Base-by-base conservation (phyloP, 2,329 filamentous ascomycete species). In the Cercospora zeina region DNA sequence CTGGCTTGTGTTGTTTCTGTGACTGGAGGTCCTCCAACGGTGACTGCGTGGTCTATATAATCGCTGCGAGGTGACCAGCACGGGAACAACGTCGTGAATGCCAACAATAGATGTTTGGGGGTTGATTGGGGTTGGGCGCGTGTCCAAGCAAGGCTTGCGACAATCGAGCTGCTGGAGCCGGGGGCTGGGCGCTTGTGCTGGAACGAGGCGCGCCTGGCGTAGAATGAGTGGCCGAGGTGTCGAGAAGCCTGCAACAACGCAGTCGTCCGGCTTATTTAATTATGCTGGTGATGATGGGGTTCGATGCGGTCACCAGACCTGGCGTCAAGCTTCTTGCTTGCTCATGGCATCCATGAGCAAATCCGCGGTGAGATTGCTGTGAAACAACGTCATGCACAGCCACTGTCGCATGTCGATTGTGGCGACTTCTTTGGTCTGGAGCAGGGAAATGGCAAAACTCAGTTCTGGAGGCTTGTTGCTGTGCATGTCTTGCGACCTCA, bases 71-170 rank as follows among this genome's bases (percentile, higher is more conserved):
- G 9, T 21, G 37, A 21, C 37, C 49, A 37, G 21, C 49, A 50
- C 16, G 36, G 21, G 27, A 27, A 24, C 30, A 24, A 33, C 19
- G 63, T 57, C 51, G 58, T 59, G 59, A 64, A 64, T 64, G 64
- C 59, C 55, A 62, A 57, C 58, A 62, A 60, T 66, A 63, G 64
- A 62, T 39, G 51, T 49, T 54, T 59, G 49, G 49, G 42, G 11
- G 45, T 57, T 53, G 65, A 67, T 67, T 64, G 65, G 65, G 50
- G 56, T 65, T 31, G 36, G 55, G 64, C 47, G 60, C 57, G 59
- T 53, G 54, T 59, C 42, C 33, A 36, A 19, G 37, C 36, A 13
- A 31, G 31, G 56, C 21, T 50, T 54, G 61, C 60, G 59, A 63
- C 56, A 49, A 53, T 54, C 49, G 39, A 39, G 54, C 50, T 58